Evolutionary conservation across 2,329 filamentous ascomycete species (phyloP).

Genomic region (Ophiostoma perfectum): DNA sequence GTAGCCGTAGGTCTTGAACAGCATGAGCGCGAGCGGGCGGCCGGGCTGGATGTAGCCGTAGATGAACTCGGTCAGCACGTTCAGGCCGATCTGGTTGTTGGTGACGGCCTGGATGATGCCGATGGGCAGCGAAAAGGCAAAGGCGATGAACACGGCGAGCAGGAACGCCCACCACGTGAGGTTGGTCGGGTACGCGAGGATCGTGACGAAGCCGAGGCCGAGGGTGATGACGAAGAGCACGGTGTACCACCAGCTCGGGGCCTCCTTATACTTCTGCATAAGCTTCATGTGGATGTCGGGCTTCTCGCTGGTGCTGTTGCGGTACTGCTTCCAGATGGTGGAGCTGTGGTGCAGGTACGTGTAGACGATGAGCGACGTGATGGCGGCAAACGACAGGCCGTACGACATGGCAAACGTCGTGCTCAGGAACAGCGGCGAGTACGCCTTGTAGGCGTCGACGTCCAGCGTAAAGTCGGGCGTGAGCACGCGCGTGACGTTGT

Average conservation of each 20-base stretch:
- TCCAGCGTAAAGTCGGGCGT: conserved; percentile 58
- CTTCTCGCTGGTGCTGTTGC: conserved; percentile 53
- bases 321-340: conserved; percentile 60
- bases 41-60: conserved; percentile 69
- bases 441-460: conserved; percentile 57
- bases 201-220: conserved; percentile 48
- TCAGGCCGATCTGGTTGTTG: conserved; percentile 58
- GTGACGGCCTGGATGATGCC: conserved; percentile 60
- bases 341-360: conserved; percentile 61
- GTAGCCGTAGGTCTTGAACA: conserved; percentile 71
- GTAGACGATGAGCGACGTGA: conserved; percentile 63
- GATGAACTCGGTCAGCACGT: conserved; percentile 68
- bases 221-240: conserved; percentile 52
- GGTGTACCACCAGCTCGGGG: conserved; percentile 60
- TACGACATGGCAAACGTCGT: conserved; percentile 67
- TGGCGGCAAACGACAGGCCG: conserved; percentile 66
- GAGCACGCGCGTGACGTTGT: conserved; percentile 61
- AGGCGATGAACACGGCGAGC: conserved; percentile 58
- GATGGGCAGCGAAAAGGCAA: conserved; percentile 59
- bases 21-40: conserved; percentile 66
- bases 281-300: conserved; percentile 61
- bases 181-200: conserved; percentile 60
- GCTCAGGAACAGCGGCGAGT: conserved; percentile 64
- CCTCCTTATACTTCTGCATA: conserved; percentile 58
- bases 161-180: conserved; percentile 69